Conservation (phyloP, 225 moss, liverwort and hornwort genomes). For the Antitrichia curtipendula region DNA sequence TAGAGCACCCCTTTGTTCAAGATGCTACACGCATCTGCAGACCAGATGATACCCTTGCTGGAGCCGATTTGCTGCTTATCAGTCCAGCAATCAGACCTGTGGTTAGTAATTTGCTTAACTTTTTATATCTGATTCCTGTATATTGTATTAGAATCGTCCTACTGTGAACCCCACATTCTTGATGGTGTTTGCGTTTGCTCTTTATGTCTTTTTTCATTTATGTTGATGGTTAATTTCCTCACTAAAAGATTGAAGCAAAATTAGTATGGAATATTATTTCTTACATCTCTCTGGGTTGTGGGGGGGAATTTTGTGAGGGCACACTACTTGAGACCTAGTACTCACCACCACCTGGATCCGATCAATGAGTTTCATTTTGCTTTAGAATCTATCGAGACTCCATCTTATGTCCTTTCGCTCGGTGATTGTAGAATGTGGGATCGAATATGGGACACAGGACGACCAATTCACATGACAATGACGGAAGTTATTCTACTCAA, state of each 20-base stretch:
- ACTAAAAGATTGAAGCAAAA: neutral
- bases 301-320: neutral
- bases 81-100: constrained; percentile 42
- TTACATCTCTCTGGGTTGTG: neutral
- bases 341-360: neutral
- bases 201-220: neutral
- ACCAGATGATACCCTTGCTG: constrained; percentile 38
- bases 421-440: constrained; percentile 17
- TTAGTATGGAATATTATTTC: neutral
- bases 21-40: constrained; percentile 44
- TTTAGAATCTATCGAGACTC: neutral
- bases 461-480: constrained; percentile 15
- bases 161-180: neutral
- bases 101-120: constrained; percentile 25
- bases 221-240: neutral
- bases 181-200: neutral
- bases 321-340: neutral
- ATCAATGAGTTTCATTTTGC: neutral
- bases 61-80: constrained; percentile 29
- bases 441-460: constrained; percentile 12
- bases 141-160: neutral
- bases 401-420: neutral
- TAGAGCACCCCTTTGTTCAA: constrained; percentile 83
- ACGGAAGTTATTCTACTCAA: constrained; percentile 21
- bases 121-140: neutral